These are phyloP conservation scores for Casuarina equisetifolia DNA, from an alignment of 306 rosid genomes.

Conservation along the genomic window DNA sequence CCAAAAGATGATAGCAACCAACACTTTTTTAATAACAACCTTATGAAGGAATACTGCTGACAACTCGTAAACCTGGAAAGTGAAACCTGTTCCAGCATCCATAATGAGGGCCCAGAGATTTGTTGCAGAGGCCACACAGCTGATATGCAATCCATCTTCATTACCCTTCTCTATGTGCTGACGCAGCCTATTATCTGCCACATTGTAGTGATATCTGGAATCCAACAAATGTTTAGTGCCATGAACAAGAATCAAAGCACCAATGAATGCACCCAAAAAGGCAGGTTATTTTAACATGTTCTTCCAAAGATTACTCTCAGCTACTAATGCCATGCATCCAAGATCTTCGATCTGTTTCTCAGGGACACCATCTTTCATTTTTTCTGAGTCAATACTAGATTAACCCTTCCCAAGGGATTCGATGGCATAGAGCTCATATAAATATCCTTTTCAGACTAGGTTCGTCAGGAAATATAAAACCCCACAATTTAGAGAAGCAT, in stretches of 20 bases:
- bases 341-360: not conserved
- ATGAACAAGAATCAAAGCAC: conserved; percentile 27
- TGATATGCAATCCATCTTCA: conserved; percentile 86
- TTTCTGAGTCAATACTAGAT: not conserved
- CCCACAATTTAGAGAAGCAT: not conserved
- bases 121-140: conserved; percentile 75
- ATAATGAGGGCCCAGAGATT: conserved; percentile 89
- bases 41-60: conserved; percentile 80
- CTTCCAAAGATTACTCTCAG: conserved; percentile 10
- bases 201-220: conserved; percentile 88
- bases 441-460: not conserved
- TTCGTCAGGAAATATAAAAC: not conserved
- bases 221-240: conserved; percentile 23
- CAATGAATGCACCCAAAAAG: conserved; percentile 20
- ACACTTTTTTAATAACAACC: conserved; percentile 41
- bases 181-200: conserved; percentile 75
- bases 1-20: conserved; percentile 24
- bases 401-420: not conserved
- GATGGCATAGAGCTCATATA: not conserved
- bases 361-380: not conserved
- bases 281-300: conserved; percentile 14
- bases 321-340: not conserved
- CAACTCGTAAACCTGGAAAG: conserved; percentile 87
- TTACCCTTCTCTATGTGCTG: conserved; percentile 96
- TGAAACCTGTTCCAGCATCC: conserved; percentile 93